Conservation (phyloP, 345 rosid species). For the Diplotaxis tenuifolia region DNA sequence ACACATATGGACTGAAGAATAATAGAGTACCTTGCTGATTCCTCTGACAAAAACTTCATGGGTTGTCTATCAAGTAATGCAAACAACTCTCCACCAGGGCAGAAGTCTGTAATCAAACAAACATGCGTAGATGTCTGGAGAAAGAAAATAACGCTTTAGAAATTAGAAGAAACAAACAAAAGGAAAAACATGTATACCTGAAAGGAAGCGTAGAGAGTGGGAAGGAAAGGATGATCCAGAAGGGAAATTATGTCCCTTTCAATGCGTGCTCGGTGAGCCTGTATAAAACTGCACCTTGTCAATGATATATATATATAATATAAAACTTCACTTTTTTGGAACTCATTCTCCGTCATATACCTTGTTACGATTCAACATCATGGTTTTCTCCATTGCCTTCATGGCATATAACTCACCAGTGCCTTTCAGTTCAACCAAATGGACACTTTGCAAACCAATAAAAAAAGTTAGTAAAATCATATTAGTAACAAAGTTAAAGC, state of each 20-base stretch:
- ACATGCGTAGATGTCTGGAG: conserved; percentile 88
- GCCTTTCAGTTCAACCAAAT: conserved; percentile 82
- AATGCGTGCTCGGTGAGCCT: conserved; percentile 93
- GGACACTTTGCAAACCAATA: conserved; percentile 65
- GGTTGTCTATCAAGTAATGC: conserved; percentile 87
- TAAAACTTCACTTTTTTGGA: neutral
- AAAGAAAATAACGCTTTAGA: conserved; percentile 29
- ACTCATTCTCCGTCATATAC: conserved; percentile 39
- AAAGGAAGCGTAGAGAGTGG: conserved; percentile 84
- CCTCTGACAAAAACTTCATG: conserved; percentile 79
- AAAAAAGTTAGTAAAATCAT: neutral
- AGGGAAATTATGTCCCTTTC: conserved; percentile 90
- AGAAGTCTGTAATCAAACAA: conserved; percentile 95
- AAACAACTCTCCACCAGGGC: conserved; percentile 94
- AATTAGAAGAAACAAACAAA: neutral
- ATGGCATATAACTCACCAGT: conserved; percentile 78
- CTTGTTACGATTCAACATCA: conserved; percentile 92
- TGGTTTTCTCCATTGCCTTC: conserved; percentile 96
- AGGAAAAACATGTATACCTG: conserved; percentile 50
- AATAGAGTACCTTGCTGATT: conserved; percentile 70
- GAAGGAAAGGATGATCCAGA: conserved; percentile 96
- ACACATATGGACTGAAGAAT: neutral
- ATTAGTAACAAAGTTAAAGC: neutral
- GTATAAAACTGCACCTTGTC: conserved; percentile 36
- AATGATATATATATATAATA: conserved; percentile 29